Evolutionary conservation across 2,329 filamentous ascomycete genomes (phyloP).

Genomic region (Epichloe bromicola): DNA sequence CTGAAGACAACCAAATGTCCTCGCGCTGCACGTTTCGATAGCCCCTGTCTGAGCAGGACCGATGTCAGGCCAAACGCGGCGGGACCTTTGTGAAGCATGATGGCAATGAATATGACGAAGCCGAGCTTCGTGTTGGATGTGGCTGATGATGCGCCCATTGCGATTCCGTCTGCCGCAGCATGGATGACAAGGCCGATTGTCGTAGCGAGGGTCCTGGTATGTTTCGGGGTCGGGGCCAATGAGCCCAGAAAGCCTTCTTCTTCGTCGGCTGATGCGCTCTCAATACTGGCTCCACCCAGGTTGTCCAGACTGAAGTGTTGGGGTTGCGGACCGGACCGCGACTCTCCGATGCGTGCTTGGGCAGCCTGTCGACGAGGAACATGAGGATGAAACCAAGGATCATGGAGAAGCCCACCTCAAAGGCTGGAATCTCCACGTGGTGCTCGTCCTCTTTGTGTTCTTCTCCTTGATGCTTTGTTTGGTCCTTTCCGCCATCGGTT

Average conservation of each 20-base stretch:
- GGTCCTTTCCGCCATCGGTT: slow-evolving; percentile 2
- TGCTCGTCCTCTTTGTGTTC: slow-evolving; percentile 17
- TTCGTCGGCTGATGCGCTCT: slow-evolving; percentile 36
- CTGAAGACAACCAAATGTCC: slow-evolving; percentile 86
- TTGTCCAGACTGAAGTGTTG: slow-evolving; percentile 85
- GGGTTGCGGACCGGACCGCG: slow-evolving; percentile 50
- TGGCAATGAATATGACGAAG: slow-evolving; percentile 86
- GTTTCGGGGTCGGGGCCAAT: slow-evolving; percentile 42
- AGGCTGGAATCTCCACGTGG: slow-evolving; percentile 40
- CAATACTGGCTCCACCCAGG: slow-evolving; percentile 36
- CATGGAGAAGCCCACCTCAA: slow-evolving; percentile 77
- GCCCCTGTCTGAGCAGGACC: slow-evolving; percentile 76
- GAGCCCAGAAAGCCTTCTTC: slow-evolving; percentile 47
- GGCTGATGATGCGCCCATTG: slow-evolving; percentile 80
- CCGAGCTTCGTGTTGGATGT: slow-evolving; percentile 62
- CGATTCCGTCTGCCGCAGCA: slow-evolving; percentile 87
- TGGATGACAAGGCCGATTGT: slow-evolving; percentile 95
- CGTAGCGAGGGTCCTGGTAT: slow-evolving; percentile 58
- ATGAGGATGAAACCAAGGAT: slow-evolving; percentile 87
- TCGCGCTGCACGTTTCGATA: slow-evolving; percentile 74
- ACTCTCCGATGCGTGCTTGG: slow-evolving; percentile 55
- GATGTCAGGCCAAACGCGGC: slow-evolving; percentile 92
- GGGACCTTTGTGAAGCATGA: slow-evolving; percentile 95
- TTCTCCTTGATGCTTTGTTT: slow-evolving; percentile 13
- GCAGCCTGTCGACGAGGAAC: slow-evolving; percentile 86